Base-by-base conservation (phyloP, 805 yeast genomes). In the Metschnikowia matae region DNA sequence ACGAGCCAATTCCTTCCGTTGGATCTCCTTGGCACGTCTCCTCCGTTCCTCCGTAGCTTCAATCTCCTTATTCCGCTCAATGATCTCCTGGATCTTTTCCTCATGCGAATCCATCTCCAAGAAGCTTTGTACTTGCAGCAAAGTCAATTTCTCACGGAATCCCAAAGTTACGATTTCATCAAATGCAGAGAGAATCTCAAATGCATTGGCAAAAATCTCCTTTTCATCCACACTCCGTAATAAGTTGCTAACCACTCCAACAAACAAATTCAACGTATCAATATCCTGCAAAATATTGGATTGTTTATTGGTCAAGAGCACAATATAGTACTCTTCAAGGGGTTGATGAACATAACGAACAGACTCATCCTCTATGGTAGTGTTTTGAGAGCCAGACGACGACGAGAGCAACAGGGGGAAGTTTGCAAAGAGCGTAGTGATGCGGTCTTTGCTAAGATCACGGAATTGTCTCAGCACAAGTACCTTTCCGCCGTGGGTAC, bases 51-150 rank as follows among this genome's bases (percentile, higher is more conserved):
- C 99, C 49, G 89, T 84, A 38, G 99, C 99, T 70, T 92, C 99
- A 62, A 88, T 74, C 72, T 94, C 99, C 73, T 94, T 94, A 75
- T 94, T 94, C 68, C 91, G 84, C 71, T 89, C 98, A 62, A 94
- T 94, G 66, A 94, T 91, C 67, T 94, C 97, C 75, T 94, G 98
- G 64, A 95, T 92, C 76, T 89, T 92, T 73, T 94, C 99, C 71
- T 94, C 99, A 67, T 94, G 97, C 38, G 96, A 87, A 71, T 94
- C 98, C 98, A 94, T 92, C 65, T 89, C 92, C 73, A 94, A 75
- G 70, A 88, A 92, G 11, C 95, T 88, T 67, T 81, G 83, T 56
- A 94, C 87, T 73, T 94, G 98, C 52, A 83, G 68, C 56, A 85
- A 67, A 0, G 94, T 82, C 57, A 92, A 73, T 68, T 89, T 87